phyloP scores from a whole-genome alignment of 768 basidiomycete species.

The Tulasnella sp. region DNA sequence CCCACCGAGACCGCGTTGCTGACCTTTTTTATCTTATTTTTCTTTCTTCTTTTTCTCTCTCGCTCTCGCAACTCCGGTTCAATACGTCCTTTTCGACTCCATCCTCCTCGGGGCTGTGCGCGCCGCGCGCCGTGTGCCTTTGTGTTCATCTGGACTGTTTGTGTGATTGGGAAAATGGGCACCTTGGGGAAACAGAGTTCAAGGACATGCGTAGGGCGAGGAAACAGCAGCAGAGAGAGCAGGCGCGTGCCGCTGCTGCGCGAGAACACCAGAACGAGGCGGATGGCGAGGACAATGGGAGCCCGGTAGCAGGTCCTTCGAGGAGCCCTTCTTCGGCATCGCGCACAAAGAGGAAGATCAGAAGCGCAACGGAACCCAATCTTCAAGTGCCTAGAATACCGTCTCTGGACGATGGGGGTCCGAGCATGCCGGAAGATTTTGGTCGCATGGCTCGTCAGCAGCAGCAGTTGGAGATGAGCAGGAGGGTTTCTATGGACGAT shows the following conservation, averaged over 20 bases:
- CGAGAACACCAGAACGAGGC: slow-evolving; percentile 1
- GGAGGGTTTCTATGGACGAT: slow-evolving; percentile 29
- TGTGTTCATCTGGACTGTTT: neutral
- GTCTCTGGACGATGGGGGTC: neutral
- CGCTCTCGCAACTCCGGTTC: too few species aligned
- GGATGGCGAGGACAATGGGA: slow-evolving; percentile 14
- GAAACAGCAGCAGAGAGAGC: slow-evolving; percentile 61
- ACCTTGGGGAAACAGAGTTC: slow-evolving; percentile 66
- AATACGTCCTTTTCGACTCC: too few species aligned
- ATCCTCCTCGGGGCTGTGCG: neutral
- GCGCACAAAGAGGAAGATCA: slow-evolving; percentile 10
- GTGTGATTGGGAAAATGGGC: neutral
- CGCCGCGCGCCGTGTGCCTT: neutral
- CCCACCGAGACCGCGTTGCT: slow-evolving; percentile 20
- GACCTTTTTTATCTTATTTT: slow-evolving; percentile 29
- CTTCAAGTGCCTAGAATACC: slow-evolving; percentile 13
- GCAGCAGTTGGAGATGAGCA: neutral
- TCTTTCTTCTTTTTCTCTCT: neutral
- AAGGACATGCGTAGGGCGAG: slow-evolving; percentile 92
- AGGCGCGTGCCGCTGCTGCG: slow-evolving; percentile 10
- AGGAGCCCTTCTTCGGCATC: neutral
- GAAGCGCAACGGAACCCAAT: slow-evolving; percentile 17
- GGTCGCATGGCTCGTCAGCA: neutral
- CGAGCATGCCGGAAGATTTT: slow-evolving; percentile 13
- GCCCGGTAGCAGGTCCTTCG: slow-evolving; percentile 20